These are phyloP conservation scores for Lanmaoa rubissima DNA, from an alignment of 768 basidiomycete genomes.

Conservation along the genomic window DNA sequence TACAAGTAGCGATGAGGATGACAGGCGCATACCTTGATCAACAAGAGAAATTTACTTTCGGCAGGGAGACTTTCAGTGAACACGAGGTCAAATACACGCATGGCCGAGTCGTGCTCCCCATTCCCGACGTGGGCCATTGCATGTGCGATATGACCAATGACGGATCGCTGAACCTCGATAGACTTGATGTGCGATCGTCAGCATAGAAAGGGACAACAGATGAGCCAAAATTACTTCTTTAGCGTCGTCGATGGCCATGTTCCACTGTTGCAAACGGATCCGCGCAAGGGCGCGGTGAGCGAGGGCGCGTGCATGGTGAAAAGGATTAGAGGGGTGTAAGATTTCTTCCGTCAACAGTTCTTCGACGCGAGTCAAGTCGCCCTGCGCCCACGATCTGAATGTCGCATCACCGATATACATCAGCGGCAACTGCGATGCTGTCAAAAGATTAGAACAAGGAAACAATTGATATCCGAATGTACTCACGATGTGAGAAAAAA, in stretches of 20 bases:
- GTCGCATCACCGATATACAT: too few relatives aligned
- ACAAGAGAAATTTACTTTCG: conserved; percentile 10
- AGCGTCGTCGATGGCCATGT: too few relatives aligned
- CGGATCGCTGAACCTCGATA: too few relatives aligned
- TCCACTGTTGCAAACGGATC: neutral
- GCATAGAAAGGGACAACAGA: too few relatives aligned
- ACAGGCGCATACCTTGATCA: conserved; percentile 6
- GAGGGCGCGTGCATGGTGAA: neutral
- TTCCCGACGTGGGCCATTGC: neutral
- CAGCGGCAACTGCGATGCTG: too few relatives aligned
- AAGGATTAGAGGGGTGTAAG: neutral
- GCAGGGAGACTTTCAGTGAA: neutral
- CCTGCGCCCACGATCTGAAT: conserved; percentile 1
- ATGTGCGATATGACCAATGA: too few relatives aligned
- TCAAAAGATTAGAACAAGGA: too few relatives aligned
- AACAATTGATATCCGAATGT: too few relatives aligned
- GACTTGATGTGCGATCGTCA: too few relatives aligned
- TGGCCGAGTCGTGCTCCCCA: conserved; percentile 4
- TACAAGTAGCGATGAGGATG: too few relatives aligned
- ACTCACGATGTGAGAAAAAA: too few relatives aligned
- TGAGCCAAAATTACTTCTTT: too few relatives aligned
- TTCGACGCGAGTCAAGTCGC: neutral
- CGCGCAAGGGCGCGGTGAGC: neutral
- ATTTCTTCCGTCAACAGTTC: neutral
- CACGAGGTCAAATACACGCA: conserved; percentile 10